These are phyloP conservation scores for Suillus subluteus DNA, from an alignment of 768 basidiomycete species.

Conservation along the genomic window DNA sequence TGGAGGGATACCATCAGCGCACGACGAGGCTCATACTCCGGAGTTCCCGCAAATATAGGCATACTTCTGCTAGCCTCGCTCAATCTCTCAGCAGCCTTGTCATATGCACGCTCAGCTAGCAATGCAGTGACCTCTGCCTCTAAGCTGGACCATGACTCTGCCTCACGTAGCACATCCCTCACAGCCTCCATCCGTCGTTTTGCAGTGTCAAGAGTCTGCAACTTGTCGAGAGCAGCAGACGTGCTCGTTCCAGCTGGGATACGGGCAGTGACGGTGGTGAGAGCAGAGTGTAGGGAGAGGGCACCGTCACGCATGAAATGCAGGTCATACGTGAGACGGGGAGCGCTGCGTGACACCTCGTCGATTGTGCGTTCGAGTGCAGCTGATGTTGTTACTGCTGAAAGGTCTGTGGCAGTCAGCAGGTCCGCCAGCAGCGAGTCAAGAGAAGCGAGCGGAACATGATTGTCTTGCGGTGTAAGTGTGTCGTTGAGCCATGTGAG, in stretches of 20 bases:
- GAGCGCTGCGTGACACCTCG: conserved; percentile 89
- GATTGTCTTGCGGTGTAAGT: conserved; percentile 42
- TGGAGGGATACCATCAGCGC: conserved; percentile 89
- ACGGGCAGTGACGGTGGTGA: conserved; percentile 56
- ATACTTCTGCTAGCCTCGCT: conserved; percentile 89
- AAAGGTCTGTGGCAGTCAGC: conserved; percentile 79
- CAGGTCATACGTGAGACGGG: conserved; percentile 91
- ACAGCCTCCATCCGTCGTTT: conserved; percentile 88
- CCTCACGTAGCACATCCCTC: conserved; percentile 88
- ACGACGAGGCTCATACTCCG: conserved; percentile 87
- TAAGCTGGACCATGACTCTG: conserved; percentile 95
- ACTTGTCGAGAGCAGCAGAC: conserved; percentile 66
- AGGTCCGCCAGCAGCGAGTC: conserved; percentile 66
- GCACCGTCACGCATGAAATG: conserved; percentile 97
- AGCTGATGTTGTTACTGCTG: conserved; percentile 86
- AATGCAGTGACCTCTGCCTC: conserved; percentile 90
- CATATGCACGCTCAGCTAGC: conserved; percentile 77
- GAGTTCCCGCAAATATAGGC: conserved; percentile 90
- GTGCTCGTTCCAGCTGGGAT: conserved; percentile 44
- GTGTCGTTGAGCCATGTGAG: conserved; percentile 75
- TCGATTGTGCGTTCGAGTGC: conserved; percentile 88
- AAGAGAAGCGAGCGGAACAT: conserved; percentile 45
- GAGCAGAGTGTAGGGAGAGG: conserved; percentile 66
- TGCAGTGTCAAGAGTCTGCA: conserved; percentile 82
- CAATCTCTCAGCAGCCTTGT: conserved; percentile 89